Conservation (phyloP, 257 asterid genomes). For the Prunella vulgaris region DNA sequence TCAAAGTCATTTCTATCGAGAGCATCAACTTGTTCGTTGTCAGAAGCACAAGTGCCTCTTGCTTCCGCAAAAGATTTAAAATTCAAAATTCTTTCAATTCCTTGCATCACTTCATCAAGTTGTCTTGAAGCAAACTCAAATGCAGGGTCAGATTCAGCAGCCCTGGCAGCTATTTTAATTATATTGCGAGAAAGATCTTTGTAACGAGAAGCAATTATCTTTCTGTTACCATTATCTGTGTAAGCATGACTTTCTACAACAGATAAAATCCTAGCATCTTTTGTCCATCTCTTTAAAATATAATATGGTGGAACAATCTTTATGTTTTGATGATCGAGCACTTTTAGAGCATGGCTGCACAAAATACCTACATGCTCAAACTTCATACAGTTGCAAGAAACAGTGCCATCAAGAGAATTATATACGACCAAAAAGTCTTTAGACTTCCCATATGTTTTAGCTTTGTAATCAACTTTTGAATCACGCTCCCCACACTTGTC, state of each 20-base stretch:
- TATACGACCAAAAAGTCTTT: slow-evolving; percentile 38
- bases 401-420: slow-evolving; percentile 44
- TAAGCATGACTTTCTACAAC: slow-evolving; percentile 26
- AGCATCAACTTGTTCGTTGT: slow-evolving; percentile 29
- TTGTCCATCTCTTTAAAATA: slow-evolving; percentile 63
- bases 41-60: slow-evolving; percentile 33
- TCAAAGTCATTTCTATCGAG: slow-evolving; percentile 38
- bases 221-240: slow-evolving; percentile 34
- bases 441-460: slow-evolving; percentile 49
- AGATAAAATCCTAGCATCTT: slow-evolving; percentile 47
- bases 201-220: slow-evolving; percentile 45
- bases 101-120: slow-evolving; percentile 53
- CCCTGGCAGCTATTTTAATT: slow-evolving; percentile 52
- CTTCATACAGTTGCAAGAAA: slow-evolving; percentile 63
- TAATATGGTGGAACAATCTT: slow-evolving; percentile 47
- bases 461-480: slow-evolving; percentile 45
- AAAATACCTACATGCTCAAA: slow-evolving; percentile 55
- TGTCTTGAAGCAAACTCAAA: slow-evolving; percentile 54
- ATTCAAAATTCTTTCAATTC: slow-evolving; percentile 48
- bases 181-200: slow-evolving; percentile 45
- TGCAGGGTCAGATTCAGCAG: slow-evolving; percentile 51
- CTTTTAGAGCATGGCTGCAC: slow-evolving; percentile 60
- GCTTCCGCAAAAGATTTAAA: slow-evolving; percentile 38
- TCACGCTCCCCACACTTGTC: slow-evolving; percentile 44
- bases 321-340: slow-evolving; percentile 55